A percentile compares a stretch with the other conserved stretches of the same genome.
Evolutionary conservation across 257 asterid species (phyloP).

Genomic region (Nicotiana undulata): DNA sequence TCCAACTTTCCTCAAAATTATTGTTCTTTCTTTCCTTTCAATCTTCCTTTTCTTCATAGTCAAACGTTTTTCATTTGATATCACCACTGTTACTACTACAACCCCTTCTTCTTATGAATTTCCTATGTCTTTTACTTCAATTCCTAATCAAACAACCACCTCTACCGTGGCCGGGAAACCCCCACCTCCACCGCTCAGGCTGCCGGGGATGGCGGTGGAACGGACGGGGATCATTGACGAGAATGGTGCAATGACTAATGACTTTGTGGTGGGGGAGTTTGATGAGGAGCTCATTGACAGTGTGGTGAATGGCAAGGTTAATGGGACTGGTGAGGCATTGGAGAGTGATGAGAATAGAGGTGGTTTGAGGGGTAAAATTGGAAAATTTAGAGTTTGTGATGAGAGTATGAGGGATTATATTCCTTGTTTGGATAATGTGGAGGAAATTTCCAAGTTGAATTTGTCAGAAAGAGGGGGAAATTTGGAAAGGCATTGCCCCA

Average conservation of each 20-base stretch:
- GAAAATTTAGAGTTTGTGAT: slow-evolving; percentile 41
- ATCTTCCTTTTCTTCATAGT: slow-evolving; percentile 32
- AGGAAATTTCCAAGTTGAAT: slow-evolving; percentile 19
- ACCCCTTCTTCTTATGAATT: slow-evolving; percentile 2
- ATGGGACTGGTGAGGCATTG: slow-evolving; percentile 9
- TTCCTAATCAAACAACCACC: slow-evolving; percentile 19
- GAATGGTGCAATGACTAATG: slow-evolving; percentile 47
- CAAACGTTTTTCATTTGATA: slow-evolving; percentile 19
- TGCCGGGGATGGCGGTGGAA: slow-evolving; percentile 25
- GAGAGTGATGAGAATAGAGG: slow-evolving; percentile 18
- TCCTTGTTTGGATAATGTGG: slow-evolving; percentile 47
- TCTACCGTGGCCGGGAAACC: neutral
- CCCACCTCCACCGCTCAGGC: slow-evolving; percentile 13
- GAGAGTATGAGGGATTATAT: slow-evolving; percentile 26
- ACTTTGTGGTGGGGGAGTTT: slow-evolving; percentile 47
- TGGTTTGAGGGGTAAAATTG: slow-evolving; percentile 15
- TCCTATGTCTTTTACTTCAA: neutral
- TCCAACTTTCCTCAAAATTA: slow-evolving; percentile 27
- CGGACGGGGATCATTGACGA: slow-evolving; percentile 60
- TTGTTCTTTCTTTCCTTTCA: slow-evolving; percentile 29
- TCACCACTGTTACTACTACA: neutral
- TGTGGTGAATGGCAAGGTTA: slow-evolving; percentile 20
- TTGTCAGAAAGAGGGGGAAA: slow-evolving; percentile 9
- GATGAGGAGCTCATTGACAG: slow-evolving; percentile 34
- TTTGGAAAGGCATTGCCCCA: slow-evolving; percentile 36